Base-by-base conservation (phyloP, 495 filamentous ascomycete genomes). In the Saxophila tyrrhenica region DNA sequence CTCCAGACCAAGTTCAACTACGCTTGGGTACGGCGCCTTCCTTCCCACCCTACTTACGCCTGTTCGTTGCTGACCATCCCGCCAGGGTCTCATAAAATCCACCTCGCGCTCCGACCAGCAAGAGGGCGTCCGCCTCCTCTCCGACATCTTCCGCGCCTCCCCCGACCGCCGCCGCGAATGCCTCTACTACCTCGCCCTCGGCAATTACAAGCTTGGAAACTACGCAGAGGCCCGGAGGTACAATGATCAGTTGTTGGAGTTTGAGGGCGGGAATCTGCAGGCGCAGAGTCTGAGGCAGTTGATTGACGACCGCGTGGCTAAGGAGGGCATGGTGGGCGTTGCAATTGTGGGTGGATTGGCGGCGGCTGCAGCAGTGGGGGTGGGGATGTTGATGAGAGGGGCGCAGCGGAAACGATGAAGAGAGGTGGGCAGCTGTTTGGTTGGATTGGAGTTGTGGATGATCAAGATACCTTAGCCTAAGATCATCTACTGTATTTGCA, bases 1-100 rank as follows among this genome's bases (percentile, higher is more conserved):
- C 81, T 98, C 24, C 92, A 98, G 69, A 98, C 92, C 44, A 97
- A 96, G 69, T 98, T 98, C 80, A 98, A 98, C 80, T 97, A 87
- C 68, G 91, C 94, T 64, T 98, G 92, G 92, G 89, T 94, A 74
- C 41, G 75, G 47, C 54, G 41, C 17, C 24, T 45, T 20, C n/a
- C 24, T n/a, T 17, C n/a, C 19, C 24, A 16, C 25, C 16, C 29
- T 38, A 39, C 38, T 15, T 22, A 7, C 47, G 25, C 25, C n/a
- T n/a, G n/a, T n/a, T n/a, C n/a, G n/a, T n/a, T n/a, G n/a, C n/a
- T n/a, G n/a, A n/a, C n/a, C n/a, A n/a, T n/a, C n/a, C n/a, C 8
- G 23, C 23, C 55, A 95, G 89, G 92, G 92, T 56, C 76, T 97
- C 49, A 95, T 98, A 68, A 97, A 97, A 76, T 95, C 90, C 41